These are phyloP conservation scores for Arabidopsis arenosa DNA, from an alignment of 345 rosid species.

Conservation along the genomic window DNA sequence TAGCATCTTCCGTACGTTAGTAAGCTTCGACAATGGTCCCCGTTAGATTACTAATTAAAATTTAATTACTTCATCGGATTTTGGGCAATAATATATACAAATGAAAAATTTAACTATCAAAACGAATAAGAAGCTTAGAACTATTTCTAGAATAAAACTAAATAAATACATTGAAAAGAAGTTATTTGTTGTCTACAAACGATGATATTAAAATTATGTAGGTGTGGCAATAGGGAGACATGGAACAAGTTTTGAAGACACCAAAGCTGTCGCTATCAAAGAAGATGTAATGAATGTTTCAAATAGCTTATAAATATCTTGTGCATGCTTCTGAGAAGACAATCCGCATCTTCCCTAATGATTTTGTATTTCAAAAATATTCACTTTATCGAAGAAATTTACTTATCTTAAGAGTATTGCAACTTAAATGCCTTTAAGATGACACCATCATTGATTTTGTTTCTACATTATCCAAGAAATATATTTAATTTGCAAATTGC, in stretches of 20 bases:
- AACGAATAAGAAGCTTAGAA: background rate
- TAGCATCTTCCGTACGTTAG: slow-evolving; percentile 51
- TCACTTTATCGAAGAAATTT: slow-evolving; percentile 36
- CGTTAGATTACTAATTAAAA: slow-evolving; percentile 12
- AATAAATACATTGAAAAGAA: slow-evolving; percentile 11
- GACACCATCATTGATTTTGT: slow-evolving; percentile 40
- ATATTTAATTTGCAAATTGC: slow-evolving; percentile 5
- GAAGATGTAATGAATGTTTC: slow-evolving; percentile 33
- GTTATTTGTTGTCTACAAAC: slow-evolving; percentile 23
- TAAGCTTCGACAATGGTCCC: slow-evolving; percentile 38
- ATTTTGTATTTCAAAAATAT: slow-evolving; percentile 34
- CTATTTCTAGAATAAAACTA: background rate
- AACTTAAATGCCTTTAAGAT: slow-evolving; percentile 42
- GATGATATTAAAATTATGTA: slow-evolving; percentile 28
- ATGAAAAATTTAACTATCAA: slow-evolving; percentile 38
- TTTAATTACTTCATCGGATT: slow-evolving; percentile 19
- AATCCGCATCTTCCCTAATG: slow-evolving; percentile 35
- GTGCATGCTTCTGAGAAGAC: slow-evolving; percentile 35
- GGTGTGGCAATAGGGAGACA: slow-evolving; percentile 37
- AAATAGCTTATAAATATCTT: slow-evolving; percentile 15
- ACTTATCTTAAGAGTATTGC: slow-evolving; percentile 29
- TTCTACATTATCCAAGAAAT: slow-evolving; percentile 11
- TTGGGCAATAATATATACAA: slow-evolving; percentile 7
- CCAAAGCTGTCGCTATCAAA: slow-evolving; percentile 44
- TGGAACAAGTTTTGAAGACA: slow-evolving; percentile 16